A percentile compares a stretch with the other conserved stretches of the same genome.
phyloP scores from a whole-genome alignment of 2,329 filamentous ascomycete genomes.

The Colletotrichum orchidophilum region DNA sequence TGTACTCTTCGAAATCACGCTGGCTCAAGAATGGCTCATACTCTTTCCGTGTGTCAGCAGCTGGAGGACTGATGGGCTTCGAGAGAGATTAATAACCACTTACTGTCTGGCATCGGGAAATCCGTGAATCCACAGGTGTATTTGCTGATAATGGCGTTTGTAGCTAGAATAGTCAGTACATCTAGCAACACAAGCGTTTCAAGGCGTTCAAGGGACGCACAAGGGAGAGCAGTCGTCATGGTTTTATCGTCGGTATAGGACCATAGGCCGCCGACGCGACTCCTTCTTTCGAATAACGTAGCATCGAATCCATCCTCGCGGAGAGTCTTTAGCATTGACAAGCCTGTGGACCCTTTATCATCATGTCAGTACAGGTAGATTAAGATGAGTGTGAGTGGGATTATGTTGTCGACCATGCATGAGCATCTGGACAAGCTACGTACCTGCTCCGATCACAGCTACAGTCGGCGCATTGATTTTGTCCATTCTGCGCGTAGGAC shows the following conservation, averaged over 20 bases:
- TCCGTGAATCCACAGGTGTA: constrained; percentile 51
- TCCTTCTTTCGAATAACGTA: constrained; percentile 49
- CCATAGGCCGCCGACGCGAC: constrained; percentile 54
- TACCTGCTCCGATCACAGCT: constrained; percentile 39
- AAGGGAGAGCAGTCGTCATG: constrained; percentile 45
- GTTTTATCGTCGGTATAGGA: constrained; percentile 48
- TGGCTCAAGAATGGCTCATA: constrained; percentile 40
- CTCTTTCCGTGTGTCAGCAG: constrained; percentile 32
- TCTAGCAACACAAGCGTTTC: neutral
- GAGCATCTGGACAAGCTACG: neutral
- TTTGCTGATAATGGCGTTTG: constrained; percentile 48
- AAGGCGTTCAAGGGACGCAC: constrained; percentile 35
- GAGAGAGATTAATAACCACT: constrained; percentile 24
- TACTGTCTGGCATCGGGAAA: constrained; percentile 52
- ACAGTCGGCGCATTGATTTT: constrained; percentile 2
- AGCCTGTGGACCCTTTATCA: constrained; percentile 39
- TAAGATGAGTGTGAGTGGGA: too few relatives aligned
- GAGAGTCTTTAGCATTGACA: constrained; percentile 50
- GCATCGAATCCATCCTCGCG: constrained; percentile 54
- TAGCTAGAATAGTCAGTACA: constrained; percentile 33
- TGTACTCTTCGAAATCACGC: constrained; percentile 46
- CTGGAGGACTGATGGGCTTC: too few relatives aligned
- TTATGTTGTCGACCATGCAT: too few relatives aligned
- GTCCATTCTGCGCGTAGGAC: neutral
- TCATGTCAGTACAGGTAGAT: neutral